Base-by-base conservation (phyloP, 306 rosid species). In the Clitoria ternatea region DNA sequence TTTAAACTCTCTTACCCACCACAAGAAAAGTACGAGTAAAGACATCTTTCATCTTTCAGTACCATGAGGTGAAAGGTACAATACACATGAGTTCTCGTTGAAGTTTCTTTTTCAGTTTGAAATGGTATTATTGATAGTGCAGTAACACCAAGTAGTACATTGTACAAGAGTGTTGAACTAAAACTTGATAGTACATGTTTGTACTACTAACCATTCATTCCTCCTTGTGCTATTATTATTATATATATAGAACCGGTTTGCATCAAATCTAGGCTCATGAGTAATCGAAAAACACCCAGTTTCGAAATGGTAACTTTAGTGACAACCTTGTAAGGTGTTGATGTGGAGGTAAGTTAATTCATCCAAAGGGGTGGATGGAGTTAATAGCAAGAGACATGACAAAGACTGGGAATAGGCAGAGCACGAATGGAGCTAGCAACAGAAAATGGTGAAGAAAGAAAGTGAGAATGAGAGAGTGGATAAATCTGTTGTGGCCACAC, bases 401-500 rank as follows among this genome's bases (percentile, higher is more conserved):
- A 73, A 60, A 85, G 85, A 71, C 87, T 56, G 97, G 92, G 91
- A 87, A 84, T 56, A 79, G 84, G 66, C 82, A 82, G 91, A 78
- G 92, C 97, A 91, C 83, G 96, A 84, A 87, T 88, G 91, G 85
- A 83, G 82, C 78, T 64, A 59, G 70, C 84, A 61, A 77, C 90
- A 79, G 85, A 57, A 52, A 59, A 12, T 19, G 36, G 62, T 6
- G 24, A 18, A 19, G 37, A 9, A 9, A 32, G 36, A 1, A 39
- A 36, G 8, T 20, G 43, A 53, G 61, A 36, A 8, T 23, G 23
- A 33, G 17, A 40, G 11, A 9, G 17, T 5, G n/a, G 19, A 22
- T 1, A 32, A 3, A 35, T 43, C 87, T 80, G 86, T 82, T 84
- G 88, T 77, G 81, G 69, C 82, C 76, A 85, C 78, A 70, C 96